Percentiles rank a stretch among this genome's conserved stretches.
Evolutionary conservation across 768 basidiomycete genomes (phyloP).

Genomic region (Suillus tomentosus): DNA sequence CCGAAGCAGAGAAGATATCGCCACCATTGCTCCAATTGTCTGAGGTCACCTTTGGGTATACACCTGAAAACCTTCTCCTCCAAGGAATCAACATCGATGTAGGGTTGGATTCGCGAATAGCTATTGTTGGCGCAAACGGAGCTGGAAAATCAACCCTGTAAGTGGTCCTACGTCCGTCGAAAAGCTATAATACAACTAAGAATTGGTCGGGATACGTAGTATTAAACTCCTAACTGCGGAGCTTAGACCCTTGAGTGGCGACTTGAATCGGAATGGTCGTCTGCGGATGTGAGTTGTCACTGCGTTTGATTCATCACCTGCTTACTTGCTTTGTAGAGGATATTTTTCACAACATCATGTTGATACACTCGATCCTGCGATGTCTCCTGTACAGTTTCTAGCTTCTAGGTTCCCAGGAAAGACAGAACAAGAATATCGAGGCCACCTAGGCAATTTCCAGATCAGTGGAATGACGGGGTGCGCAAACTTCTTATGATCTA

Average conservation of each 20-base stretch:
- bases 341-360: conserved; percentile 98
- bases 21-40: conserved; percentile 93
- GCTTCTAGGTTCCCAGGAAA: conserved; percentile 91
- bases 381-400: conserved; percentile 94
- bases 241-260: conserved; percentile 70
- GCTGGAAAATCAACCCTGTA: conserved; percentile 96
- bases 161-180: conserved; percentile 26
- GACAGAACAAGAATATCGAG: conserved; percentile 93
- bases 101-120: conserved; percentile 91
- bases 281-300: conserved; percentile 69
- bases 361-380: conserved; percentile 78
- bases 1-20: conserved; percentile 96
- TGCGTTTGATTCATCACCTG: conserved; percentile 11
- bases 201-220: conserved; percentile 38
- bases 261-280: conserved; percentile 89
- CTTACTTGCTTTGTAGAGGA: conserved; percentile 47
- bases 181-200: background rate
- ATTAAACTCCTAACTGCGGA: conserved; percentile 93
- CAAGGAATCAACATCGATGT: conserved; percentile 87
- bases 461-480: conserved; percentile 95
- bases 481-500: conserved; percentile 17
- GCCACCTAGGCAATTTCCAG: conserved; percentile 96
- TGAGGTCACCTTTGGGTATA: conserved; percentile 89
- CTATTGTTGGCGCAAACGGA: conserved; percentile 93
- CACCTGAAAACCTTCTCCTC: conserved; percentile 71